Evolutionary conservation across 148 eudicot genomes (phyloP).

Genomic region (Rhododendron williamsianum): DNA sequence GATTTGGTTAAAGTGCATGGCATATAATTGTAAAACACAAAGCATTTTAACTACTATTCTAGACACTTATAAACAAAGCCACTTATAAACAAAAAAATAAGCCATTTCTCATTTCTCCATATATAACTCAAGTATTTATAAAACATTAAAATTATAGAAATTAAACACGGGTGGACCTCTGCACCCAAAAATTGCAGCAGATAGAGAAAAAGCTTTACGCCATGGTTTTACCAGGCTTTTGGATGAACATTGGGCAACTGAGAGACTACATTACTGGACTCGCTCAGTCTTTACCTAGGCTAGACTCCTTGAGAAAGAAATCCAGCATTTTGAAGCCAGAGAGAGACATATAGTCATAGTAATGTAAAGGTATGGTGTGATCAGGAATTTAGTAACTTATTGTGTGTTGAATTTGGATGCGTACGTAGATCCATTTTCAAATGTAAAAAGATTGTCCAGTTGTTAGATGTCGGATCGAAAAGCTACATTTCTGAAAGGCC

Average conservation of each 20-base stretch:
- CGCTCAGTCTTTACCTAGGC: slow-evolving; percentile 49
- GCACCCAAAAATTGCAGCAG: slow-evolving; percentile 57
- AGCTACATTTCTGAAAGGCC: background rate
- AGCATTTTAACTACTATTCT: no score
- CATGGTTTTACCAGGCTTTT: slow-evolving; percentile 87
- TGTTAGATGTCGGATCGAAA: background rate
- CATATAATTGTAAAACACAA: no score
- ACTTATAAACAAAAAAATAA: no score
- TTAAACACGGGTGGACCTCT: no score
- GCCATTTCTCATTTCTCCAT: no score
- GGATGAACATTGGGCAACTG: slow-evolving; percentile 99
- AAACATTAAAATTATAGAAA: no score
- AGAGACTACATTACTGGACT: slow-evolving; percentile 81
- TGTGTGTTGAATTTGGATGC: slow-evolving; percentile 1
- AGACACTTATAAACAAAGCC: no score
- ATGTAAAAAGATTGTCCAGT: background rate
- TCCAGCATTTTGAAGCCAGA: slow-evolving; percentile 85
- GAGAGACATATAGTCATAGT: slow-evolving; percentile 30
- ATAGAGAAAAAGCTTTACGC: slow-evolving; percentile 52
- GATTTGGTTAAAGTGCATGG: no score
- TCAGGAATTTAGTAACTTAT: background rate
- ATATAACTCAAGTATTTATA: no score
- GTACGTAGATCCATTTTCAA: background rate
- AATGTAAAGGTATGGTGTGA: slow-evolving; percentile 41
- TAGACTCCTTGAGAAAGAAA: slow-evolving; percentile 73